Percentiles rank a stretch among this genome's conserved stretches.
phyloP scores from a whole-genome alignment of 2,329 filamentous ascomycete genomes.

The Aspergillus novoparasiticus region DNA sequence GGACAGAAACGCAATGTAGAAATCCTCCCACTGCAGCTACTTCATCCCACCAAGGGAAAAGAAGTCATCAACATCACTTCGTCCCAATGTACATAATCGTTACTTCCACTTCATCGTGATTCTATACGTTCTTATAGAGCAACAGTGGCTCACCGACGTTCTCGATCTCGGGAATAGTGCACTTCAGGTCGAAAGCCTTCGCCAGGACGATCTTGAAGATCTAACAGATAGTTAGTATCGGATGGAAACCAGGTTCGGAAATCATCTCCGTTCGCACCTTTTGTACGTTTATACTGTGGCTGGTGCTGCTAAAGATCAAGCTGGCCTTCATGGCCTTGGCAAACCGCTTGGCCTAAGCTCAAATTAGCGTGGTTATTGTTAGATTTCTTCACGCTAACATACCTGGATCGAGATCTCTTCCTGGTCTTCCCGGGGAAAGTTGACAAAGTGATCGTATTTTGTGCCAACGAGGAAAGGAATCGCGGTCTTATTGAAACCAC shows the following conservation, averaged over 20 bases:
- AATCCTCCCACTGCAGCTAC: conserved; percentile 8
- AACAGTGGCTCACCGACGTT: conserved; percentile 95
- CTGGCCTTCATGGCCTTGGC: conserved; percentile 98
- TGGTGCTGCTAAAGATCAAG: conserved; percentile 97
- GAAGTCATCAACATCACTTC: conserved; percentile 37
- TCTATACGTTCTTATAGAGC: conserved; percentile 69
- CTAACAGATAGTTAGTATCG: conserved; percentile 52
- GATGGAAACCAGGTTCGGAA: not conserved
- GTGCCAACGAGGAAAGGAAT: conserved; percentile 97
- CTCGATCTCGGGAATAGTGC: conserved; percentile 98
- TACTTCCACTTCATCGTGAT: conserved; percentile 17
- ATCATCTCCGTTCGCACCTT: conserved; percentile 64
- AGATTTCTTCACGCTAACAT: conserved; percentile 21
- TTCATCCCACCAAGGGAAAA: conserved; percentile 15
- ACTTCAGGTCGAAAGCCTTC: conserved; percentile 98
- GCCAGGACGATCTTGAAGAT: conserved; percentile 99
- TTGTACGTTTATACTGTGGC: conserved; percentile 99
- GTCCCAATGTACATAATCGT: conserved; percentile 40
- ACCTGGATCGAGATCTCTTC: conserved; percentile 98
- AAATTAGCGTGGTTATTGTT: conserved; percentile 23
- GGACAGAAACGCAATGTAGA: not conserved
- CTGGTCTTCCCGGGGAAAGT: conserved; percentile 95
- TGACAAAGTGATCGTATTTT: conserved; percentile 99
- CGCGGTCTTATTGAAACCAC: conserved; percentile 99
- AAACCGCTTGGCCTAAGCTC: conserved; percentile 78